Conservation (phyloP, 2,329 filamentous ascomycete genomes). For the Ceratocystis alfenasii region DNA sequence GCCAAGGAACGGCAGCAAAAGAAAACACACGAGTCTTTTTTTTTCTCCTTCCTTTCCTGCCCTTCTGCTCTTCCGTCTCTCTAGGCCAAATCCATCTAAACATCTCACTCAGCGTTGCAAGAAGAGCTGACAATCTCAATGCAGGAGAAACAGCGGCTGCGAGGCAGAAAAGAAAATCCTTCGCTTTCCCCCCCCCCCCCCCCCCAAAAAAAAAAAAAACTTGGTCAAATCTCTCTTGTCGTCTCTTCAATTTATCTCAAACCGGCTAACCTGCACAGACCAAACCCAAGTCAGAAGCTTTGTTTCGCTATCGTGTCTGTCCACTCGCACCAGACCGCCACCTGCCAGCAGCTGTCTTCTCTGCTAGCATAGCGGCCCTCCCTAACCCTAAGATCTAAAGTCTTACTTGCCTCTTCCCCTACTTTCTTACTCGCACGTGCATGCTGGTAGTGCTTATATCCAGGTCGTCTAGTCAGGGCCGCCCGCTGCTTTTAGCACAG, state of each 20-base stretch:
- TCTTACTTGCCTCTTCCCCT: background rate
- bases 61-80: background rate
- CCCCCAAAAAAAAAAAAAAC: too few species aligned
- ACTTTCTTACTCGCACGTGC: too few species aligned
- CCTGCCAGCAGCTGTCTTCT: background rate
- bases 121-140: too few species aligned
- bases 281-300: background rate
- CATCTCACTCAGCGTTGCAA: too few species aligned
- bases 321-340: background rate
- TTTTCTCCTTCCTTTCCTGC: constrained; percentile 3
- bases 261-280: background rate
- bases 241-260: background rate
- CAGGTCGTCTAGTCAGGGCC: too few species aligned
- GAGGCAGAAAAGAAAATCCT: too few species aligned
- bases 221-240: background rate
- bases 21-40: background rate
- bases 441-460: too few species aligned
- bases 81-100: too few species aligned
- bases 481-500: too few species aligned
- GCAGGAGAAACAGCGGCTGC: too few species aligned
- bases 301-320: background rate
- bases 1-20: background rate
- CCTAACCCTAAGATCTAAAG: too few species aligned
- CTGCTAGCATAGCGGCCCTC: background rate
- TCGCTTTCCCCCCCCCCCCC: too few species aligned